Evolutionary conservation across 345 rosid genomes (phyloP).

Genomic region (Ailanthus altissimus): DNA sequence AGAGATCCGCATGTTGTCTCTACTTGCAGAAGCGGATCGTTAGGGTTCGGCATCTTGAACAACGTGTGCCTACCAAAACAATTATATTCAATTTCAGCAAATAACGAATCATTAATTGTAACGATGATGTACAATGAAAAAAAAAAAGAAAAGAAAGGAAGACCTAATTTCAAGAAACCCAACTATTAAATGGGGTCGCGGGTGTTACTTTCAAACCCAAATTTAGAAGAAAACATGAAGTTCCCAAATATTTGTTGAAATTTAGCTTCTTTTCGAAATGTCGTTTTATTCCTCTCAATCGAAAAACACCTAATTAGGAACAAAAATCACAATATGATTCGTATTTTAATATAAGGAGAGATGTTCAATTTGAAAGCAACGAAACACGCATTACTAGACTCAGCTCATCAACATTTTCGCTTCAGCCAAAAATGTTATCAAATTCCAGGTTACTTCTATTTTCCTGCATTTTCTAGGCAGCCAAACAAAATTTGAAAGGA

Average conservation of each 20-base stretch:
- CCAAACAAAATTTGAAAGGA: background rate
- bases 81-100: background rate
- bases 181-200: background rate
- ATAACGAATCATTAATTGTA: background rate
- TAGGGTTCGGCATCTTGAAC: slow-evolving; percentile 49
- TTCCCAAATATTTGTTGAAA: background rate
- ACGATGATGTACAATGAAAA: background rate
- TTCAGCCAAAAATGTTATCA: too few relatives aligned
- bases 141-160: background rate
- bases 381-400: background rate
- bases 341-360: background rate
- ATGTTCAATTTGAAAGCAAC: background rate
- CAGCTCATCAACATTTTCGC: background rate
- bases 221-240: background rate
- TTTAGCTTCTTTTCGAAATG: background rate
- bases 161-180: background rate
- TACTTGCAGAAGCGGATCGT: slow-evolving; percentile 57
- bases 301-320: background rate
- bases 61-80: slow-evolving; percentile 31
- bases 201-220: background rate
- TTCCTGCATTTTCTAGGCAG: slow-evolving; percentile 5
- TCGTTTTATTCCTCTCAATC: background rate
- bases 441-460: background rate
- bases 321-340: background rate
- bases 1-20: slow-evolving; percentile 89